Base-by-base conservation (phyloP, 2,329 filamentous ascomycete genomes). In the Didymella keratinophila region DNA sequence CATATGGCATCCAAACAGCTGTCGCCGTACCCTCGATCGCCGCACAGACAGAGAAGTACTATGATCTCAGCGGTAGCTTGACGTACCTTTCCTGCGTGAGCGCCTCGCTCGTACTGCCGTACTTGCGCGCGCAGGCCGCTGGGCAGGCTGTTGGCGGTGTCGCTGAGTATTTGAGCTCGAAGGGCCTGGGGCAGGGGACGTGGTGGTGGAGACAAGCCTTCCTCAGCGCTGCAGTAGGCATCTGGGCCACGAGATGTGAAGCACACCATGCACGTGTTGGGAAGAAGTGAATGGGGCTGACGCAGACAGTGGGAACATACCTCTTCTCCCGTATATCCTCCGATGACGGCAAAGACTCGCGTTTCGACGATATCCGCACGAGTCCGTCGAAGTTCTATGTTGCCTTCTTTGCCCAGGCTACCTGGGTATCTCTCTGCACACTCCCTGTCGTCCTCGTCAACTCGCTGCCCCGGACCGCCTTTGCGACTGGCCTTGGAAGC, bases 351-450 rank as follows among this genome's bases (percentile, higher is more conserved):
- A 77, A 82, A 47, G 88, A 91, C 78, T 83, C 80, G 25, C 81
- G 84, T 60, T 86, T 87, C 74, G 82, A 86, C 67, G 70, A 73
- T 14, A 85, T 86, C 71, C 83, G 84, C 58, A 76, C 70, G 27
- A 82, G 79, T 0, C 80, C 83, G 0, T 73, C 81, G 1, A 84
- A 83, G 65, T 86, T 87, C 78, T 69, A 80, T 43, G 81, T 74
- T 43, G 83, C 83, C 5, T 86, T 85, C 75, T 78, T 84, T 65
- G 84, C 83, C 3, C 88, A 91, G 74, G 87, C 88, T 7, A 82
- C 83, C 0, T 91, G 88, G 88, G 86, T 90, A 2, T 85, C 85
- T 2, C 78, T 90, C n/a, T 88, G 86, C 71, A 79, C 89, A 4
- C 79, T 89, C 65, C 88, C 89, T 11, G 83, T 91, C 9, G 77